These are phyloP conservation scores for Umbelopsis vinacea DNA, from an alignment of 192 early-diverging fungal species.

Conservation along the genomic window DNA sequence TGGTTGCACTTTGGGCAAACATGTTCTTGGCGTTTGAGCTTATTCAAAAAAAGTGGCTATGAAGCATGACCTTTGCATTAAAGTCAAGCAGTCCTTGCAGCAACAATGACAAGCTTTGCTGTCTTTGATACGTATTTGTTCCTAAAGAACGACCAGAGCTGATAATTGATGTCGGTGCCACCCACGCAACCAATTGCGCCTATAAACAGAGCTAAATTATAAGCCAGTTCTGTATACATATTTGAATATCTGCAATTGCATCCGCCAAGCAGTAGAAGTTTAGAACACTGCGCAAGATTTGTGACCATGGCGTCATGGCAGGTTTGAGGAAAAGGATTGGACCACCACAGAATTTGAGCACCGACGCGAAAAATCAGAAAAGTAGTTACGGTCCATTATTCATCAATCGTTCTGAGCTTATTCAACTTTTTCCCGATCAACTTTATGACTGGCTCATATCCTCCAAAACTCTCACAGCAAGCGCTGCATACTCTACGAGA, in stretches of 20 bases:
- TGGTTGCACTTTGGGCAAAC: background rate
- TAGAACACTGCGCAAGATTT: background rate
- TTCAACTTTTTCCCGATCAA: background rate
- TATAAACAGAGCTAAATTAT: too few species aligned
- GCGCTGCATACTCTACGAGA: slow-evolving; percentile 50
- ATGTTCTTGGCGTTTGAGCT: background rate
- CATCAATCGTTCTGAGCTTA: background rate
- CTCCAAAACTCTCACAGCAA: slow-evolving; percentile 32
- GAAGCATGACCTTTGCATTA: too few species aligned
- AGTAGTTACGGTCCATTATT: background rate
- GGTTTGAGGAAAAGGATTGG: background rate
- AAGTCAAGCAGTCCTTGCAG: too few species aligned
- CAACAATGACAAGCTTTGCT: too few species aligned
- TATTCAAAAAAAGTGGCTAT: background rate
- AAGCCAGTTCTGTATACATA: background rate
- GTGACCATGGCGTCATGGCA: background rate
- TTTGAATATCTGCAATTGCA: background rate
- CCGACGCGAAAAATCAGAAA: background rate
- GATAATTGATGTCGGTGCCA: too few species aligned
- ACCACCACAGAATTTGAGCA: background rate
- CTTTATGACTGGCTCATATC: slow-evolving; percentile 20
- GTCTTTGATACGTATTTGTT: too few species aligned
- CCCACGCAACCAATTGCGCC: too few species aligned
- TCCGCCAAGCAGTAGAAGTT: background rate
- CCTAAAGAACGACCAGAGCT: too few species aligned